Evolutionary conservation across 2,329 filamentous ascomycete species (phyloP), one percentile per base, ranked within the genome.

Genomic region (Lecanicillium sp.): DNA sequence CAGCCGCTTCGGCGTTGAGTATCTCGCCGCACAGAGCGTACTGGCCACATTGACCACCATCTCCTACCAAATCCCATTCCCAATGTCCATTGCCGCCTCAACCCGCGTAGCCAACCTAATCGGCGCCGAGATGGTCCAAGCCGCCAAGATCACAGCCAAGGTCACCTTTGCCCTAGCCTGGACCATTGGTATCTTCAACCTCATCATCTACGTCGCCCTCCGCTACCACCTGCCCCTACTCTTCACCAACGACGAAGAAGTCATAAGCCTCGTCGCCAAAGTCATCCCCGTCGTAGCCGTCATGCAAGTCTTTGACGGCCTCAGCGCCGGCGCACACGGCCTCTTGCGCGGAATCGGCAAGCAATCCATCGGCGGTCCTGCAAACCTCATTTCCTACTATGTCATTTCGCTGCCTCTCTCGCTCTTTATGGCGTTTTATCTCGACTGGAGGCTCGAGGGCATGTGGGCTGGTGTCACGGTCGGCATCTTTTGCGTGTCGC

Each of bases 81-180:
- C 90, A 0, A 75, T 95, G 43, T 85, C 83, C 22, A 90, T 96
- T 42, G 89, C 90, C 3, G 79, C 83, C 1, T 90, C 83, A 11
- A 96, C 90, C 0, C 80, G 90, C 1, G 78, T 95, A 12, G 90
- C 89, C 14, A 96, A 95, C 51, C 66, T 96, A 25, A 94, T 96
- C 45, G 92, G 90, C 8, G 89, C 90, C 0, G 83, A 81, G 1
- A 71, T 95, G 9, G 80, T 85, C 3, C 79, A 81, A 33, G 84
- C 89, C 0, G 89, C 89, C 13, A 86, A 81, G 55, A 83, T 77
- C 3, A 83, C 83, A 1, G 84, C 83, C n/a, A 80, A 76, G 58
- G 88, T 41, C n/a, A 69, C 78, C 4, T 71, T 94, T 45, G 67
- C 70, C 2, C 75, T 74, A 4, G 80, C 83, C 4, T 65, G 75